These are phyloP conservation scores for Termitomyces sp. DNA, from an alignment of 768 basidiomycete species.

Conservation along the genomic window DNA sequence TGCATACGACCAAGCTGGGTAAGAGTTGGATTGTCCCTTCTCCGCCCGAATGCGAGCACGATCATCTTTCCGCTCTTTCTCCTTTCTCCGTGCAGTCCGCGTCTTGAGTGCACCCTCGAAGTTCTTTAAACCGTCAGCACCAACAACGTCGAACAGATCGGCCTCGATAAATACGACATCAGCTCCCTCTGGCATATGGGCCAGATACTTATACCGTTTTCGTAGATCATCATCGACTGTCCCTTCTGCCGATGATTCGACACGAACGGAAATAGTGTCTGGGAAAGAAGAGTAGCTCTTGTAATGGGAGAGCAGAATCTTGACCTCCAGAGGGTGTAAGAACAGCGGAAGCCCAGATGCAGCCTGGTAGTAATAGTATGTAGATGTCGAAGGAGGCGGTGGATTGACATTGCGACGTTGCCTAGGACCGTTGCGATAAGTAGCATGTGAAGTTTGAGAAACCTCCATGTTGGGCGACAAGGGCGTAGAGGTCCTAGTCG, in stretches of 20 bases:
- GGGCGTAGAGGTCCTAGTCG: conserved; percentile 10
- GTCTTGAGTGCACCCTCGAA: conserved; percentile 81
- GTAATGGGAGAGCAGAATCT: conserved; percentile 84
- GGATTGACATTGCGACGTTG: conserved; percentile 80
- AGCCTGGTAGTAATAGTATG: conserved; percentile 96
- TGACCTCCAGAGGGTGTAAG: conserved; percentile 94
- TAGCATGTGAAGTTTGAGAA: conserved; percentile 12
- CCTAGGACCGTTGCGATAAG: conserved; percentile 39
- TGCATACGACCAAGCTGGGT: conserved; percentile 10
- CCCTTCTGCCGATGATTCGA: conserved; percentile 71
- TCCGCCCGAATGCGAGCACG: conserved; percentile 73
- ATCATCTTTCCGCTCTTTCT: conserved; percentile 85
- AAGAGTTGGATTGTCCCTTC: conserved; percentile 44
- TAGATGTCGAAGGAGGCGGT: conserved; percentile 80
- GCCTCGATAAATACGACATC: conserved; percentile 95
- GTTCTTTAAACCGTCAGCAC: conserved; percentile 65
- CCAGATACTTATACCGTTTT: conserved; percentile 93
- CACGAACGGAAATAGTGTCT: conserved; percentile 70
- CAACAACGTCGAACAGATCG: conserved; percentile 75
- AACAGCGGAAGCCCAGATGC: conserved; percentile 87
- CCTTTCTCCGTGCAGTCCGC: conserved; percentile 68
- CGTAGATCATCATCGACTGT: conserved; percentile 91
- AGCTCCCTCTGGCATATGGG: conserved; percentile 84
- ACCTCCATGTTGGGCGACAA: conserved; percentile 2
- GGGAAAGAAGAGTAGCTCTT: conserved; percentile 80